Base-by-base conservation (phyloP, 179 eudicot species). In the Vitellaria paradoxa region DNA sequence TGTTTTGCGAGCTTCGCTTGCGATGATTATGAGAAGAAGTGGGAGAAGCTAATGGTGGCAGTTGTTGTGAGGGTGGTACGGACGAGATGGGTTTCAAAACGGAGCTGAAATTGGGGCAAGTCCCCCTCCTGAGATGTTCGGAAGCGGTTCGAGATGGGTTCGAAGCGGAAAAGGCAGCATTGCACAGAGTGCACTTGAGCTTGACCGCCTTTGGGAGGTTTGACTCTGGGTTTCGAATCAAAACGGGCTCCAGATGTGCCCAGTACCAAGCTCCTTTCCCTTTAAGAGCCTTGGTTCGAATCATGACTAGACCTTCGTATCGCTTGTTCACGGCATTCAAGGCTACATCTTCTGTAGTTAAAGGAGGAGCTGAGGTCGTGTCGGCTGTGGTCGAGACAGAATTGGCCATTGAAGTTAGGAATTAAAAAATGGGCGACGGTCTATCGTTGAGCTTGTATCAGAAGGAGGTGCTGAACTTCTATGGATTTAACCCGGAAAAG, bases 111-210 rank as follows among this genome's bases (percentile, higher is more conserved):
- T 88, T 84, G 50, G 92, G 91, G 78, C 92, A 89, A 56, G 92
- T 89, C 0, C 91, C 92, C 2, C 89, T 46, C 73, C 84, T 89
- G 23, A 89, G 83, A 79, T 94, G 98, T 79, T 92, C 98, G 5
- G 97, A 91, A 50, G 98, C 98, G 0, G 98, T 91, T 10, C 98
- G 82, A 24, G 98, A 94, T 1, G 98, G 98, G 66, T 94, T 94
- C 0, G 98, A 92, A 62, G 98, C 98, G 24, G 91, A 86, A 65
- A 94, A 92, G 13, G 86, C 69, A 17, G 97, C 76, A 64, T 80
- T 81, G 82, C 98, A 94, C 1, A 91, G 56, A 56, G 88, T 82
- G 69, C 98, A 94, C 81, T 86, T 81, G 47, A 94, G 87, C 86
- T 92, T 94, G 0, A 92, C 98, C 0, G 98, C 89, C 23, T 91